A percentile compares a stretch with the other conserved stretches of the same genome.
Evolutionary conservation across 2,329 filamentous ascomycete species (phyloP).

Genomic region (Conoideocrella luteorostrata): DNA sequence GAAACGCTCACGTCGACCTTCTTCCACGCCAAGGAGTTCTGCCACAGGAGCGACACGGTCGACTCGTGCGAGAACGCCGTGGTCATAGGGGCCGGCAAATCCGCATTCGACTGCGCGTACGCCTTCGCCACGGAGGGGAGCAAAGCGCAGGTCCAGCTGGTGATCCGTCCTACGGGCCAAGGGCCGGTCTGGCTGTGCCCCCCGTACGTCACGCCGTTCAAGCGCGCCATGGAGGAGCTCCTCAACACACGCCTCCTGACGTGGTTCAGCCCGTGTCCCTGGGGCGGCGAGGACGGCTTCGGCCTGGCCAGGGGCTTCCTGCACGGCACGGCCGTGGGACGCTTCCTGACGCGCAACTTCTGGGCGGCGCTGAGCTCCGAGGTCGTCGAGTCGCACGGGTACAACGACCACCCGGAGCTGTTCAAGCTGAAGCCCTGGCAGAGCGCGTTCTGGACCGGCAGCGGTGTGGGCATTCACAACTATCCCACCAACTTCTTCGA

Average conservation of each 20-base stretch:
- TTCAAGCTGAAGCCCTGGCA: conserved; percentile 21
- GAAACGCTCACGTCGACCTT: conserved; percentile 31
- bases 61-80: conserved; percentile 28
- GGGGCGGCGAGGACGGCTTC: conserved; percentile 50
- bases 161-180: conserved; percentile 42
- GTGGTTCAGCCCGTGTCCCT: conserved; percentile 61
- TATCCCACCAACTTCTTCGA: conserved; percentile 45
- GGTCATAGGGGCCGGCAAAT: conserved; percentile 52
- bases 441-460: not conserved
- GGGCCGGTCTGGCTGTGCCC: conserved; percentile 51
- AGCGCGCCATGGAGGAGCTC: conserved; percentile 54
- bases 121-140: conserved; percentile 41
- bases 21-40: conserved; percentile 39
- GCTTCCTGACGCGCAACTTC: conserved; percentile 40
- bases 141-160: conserved; percentile 36
- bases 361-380: conserved; percentile 43
- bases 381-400: conserved; percentile 38
- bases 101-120: conserved; percentile 52
- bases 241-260: conserved; percentile 46
- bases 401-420: conserved; percentile 37
- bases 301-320: conserved; percentile 40
- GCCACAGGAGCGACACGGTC: conserved; percentile 24
- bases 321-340: conserved; percentile 43
- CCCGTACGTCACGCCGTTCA: conserved; percentile 53
- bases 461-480: not conserved